Conservation (phyloP, 2,329 filamentous ascomycete genomes). For the Alternaria arbusti region DNA sequence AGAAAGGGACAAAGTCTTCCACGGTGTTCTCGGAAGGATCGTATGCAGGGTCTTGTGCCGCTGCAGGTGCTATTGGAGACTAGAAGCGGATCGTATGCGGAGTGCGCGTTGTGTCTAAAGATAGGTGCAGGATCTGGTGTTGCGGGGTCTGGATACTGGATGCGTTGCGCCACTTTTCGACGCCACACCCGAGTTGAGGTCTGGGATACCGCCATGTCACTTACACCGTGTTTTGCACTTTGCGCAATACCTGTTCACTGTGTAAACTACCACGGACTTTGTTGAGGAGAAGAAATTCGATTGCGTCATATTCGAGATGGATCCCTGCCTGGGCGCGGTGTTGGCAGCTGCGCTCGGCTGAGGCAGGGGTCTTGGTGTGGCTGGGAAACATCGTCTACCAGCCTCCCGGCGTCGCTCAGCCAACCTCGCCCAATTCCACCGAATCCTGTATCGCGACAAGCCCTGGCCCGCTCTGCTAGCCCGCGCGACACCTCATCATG, state of each 20-base stretch:
- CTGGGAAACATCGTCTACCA: conserved; percentile 31
- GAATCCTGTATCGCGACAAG: conserved; percentile 34
- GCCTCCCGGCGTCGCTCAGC: conserved; percentile 30
- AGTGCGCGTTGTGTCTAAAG: neutral
- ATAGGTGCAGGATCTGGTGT: neutral
- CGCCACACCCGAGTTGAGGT: neutral
- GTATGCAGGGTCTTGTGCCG: conserved; percentile 13
- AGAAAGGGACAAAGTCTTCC: neutral
- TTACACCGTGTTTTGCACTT: neutral
- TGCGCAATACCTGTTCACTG: neutral
- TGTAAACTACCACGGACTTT: neutral
- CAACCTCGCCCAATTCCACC: conserved; percentile 44
- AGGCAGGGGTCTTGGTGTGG: conserved; percentile 26
- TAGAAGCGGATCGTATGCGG: neutral
- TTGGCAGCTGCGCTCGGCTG: conserved; percentile 13
- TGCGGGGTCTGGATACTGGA: neutral
- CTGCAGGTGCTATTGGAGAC: conserved; percentile 24
- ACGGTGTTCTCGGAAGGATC: neutral
- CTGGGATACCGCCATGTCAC: neutral
- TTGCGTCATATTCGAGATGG: conserved; percentile 10
- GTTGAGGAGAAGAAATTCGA: neutral
- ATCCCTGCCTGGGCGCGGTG: conserved; percentile 5
- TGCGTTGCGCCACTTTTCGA: neutral
- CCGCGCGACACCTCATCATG: conserved; percentile 30
- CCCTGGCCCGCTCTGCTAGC: conserved; percentile 26